Evolutionary conservation across 2,329 filamentous ascomycete genomes (phyloP).

Genomic region (Pleomassaria siparia): DNA sequence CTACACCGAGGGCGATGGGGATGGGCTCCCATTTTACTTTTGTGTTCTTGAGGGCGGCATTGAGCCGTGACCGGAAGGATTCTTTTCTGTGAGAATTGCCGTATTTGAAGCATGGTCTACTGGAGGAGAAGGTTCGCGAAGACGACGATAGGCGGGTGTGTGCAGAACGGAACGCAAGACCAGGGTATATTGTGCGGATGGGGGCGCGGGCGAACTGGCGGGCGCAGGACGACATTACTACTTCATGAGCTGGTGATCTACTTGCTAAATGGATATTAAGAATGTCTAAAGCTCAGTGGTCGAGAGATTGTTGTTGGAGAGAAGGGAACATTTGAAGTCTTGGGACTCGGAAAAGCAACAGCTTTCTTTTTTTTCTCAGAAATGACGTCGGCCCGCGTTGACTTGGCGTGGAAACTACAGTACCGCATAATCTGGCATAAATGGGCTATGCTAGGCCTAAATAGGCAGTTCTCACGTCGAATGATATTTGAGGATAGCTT

Average conservation of each 20-base stretch:
- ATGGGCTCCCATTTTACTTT: slow-evolving; percentile 88
- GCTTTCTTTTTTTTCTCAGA: slow-evolving; percentile 9
- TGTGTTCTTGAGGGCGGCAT: slow-evolving; percentile 62
- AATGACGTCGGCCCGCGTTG: slow-evolving; percentile 27
- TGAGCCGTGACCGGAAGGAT: slow-evolving; percentile 60
- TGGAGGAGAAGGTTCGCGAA: slow-evolving; percentile 43
- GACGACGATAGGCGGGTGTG: slow-evolving; percentile 20
- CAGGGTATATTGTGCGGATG: slow-evolving; percentile 15
- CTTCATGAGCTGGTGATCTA: slow-evolving; percentile 13
- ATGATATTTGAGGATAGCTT: too few species aligned
- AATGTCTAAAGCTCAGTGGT: background rate
- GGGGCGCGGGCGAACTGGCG: slow-evolving; percentile 28
- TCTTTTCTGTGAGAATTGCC: slow-evolving; percentile 45
- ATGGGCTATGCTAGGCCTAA: too few species aligned
- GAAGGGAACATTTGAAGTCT: slow-evolving; percentile 8
- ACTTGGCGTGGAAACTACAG: background rate
- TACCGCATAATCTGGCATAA: background rate
- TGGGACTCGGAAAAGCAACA: slow-evolving; percentile 18
- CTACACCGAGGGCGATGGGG: slow-evolving; percentile 81
- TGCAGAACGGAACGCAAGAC: slow-evolving; percentile 9
- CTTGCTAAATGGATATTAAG: background rate
- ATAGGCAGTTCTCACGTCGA: too few species aligned
- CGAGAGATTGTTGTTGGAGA: background rate
- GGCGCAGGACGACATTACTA: slow-evolving; percentile 32
- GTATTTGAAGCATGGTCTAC: slow-evolving; percentile 45